Conservation (phyloP, 805 yeast genomes). For the Lipomyces chichibuensis region DNA sequence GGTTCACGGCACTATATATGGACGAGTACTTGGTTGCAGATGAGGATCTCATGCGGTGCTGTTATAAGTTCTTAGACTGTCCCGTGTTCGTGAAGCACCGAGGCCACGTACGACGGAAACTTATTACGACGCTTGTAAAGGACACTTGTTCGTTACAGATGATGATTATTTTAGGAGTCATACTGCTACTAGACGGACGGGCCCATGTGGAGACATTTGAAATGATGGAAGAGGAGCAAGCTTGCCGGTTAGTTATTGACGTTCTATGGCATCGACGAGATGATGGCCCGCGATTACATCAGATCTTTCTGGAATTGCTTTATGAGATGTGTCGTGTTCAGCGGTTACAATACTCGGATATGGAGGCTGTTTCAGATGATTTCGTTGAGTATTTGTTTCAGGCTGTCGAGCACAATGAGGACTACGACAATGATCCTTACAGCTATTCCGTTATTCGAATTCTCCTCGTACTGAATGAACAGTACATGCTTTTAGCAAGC, state of each 20-base stretch:
- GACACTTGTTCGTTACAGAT: slow-evolving; percentile 37
- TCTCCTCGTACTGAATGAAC: slow-evolving; percentile 79
- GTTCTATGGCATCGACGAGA: slow-evolving; percentile 44
- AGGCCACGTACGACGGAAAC: slow-evolving; percentile 47
- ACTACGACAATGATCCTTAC: slow-evolving; percentile 54
- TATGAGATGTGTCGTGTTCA: slow-evolving; percentile 59
- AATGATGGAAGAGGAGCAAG: slow-evolving; percentile 56
- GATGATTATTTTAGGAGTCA: slow-evolving; percentile 50
- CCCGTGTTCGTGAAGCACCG: slow-evolving; percentile 58
- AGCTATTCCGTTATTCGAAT: slow-evolving; percentile 72
- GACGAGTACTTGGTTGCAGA: slow-evolving; percentile 40
- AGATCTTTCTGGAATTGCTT: slow-evolving; percentile 55
- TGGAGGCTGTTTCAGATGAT: slow-evolving; percentile 49
- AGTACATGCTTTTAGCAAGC: slow-evolving; percentile 66
- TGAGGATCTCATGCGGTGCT: slow-evolving; percentile 48
- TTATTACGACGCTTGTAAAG: slow-evolving; percentile 44
- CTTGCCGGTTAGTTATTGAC: slow-evolving; percentile 53
- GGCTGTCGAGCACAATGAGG: slow-evolving; percentile 47
- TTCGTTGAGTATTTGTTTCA: slow-evolving; percentile 55
- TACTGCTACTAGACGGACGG: slow-evolving; percentile 52
- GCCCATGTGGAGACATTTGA: slow-evolving; percentile 50
- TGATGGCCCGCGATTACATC: slow-evolving; percentile 43
- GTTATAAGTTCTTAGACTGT: slow-evolving; percentile 54
- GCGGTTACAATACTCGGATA: slow-evolving; percentile 50
- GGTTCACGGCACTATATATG: slow-evolving; percentile 39